These are phyloP conservation scores for Letharia lupina DNA, from an alignment of 495 filamentous ascomycete genomes.

Conservation along the genomic window DNA sequence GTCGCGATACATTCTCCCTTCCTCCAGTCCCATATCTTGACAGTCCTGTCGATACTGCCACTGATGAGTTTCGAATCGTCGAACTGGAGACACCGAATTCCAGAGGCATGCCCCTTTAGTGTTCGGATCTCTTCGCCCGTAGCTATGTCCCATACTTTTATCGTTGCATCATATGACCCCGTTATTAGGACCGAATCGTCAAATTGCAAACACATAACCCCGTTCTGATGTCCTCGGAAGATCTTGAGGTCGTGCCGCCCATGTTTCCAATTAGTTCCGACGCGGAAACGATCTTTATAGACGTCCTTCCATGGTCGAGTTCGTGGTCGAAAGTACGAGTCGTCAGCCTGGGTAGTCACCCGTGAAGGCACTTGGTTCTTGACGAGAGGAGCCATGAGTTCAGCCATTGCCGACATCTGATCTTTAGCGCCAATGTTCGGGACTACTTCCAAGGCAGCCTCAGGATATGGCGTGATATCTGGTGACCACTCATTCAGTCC, in stretches of 20 bases:
- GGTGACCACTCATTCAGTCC: constrained; percentile 49
- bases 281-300: constrained; percentile 79
- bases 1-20: constrained; percentile 83
- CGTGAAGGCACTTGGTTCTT: constrained; percentile 26
- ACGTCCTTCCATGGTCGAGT: constrained; percentile 86
- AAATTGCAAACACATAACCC: constrained; percentile 93
- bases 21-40: constrained; percentile 95
- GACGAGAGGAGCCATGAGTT: background rate
- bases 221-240: constrained; percentile 86
- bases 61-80: constrained; percentile 86
- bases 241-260: constrained; percentile 73
- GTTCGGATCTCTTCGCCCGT: constrained; percentile 78
- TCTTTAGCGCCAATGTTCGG: background rate
- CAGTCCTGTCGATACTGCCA: constrained; percentile 66
- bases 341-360: constrained; percentile 28
- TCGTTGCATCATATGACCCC: constrained; percentile 87
- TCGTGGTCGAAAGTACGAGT: constrained; percentile 39
- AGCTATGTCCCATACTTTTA: constrained; percentile 93
- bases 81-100: constrained; percentile 84
- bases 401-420: background rate
- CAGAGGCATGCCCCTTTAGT: constrained; percentile 68
- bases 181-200: constrained; percentile 71
- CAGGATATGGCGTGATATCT: constrained; percentile 40
- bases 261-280: constrained; percentile 94
- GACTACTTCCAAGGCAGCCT: constrained; percentile 15